Evolutionary conservation across 1,139 yeast species (phyloP).

Genomic region (Yamadazyma kanchanaburiensis): DNA sequence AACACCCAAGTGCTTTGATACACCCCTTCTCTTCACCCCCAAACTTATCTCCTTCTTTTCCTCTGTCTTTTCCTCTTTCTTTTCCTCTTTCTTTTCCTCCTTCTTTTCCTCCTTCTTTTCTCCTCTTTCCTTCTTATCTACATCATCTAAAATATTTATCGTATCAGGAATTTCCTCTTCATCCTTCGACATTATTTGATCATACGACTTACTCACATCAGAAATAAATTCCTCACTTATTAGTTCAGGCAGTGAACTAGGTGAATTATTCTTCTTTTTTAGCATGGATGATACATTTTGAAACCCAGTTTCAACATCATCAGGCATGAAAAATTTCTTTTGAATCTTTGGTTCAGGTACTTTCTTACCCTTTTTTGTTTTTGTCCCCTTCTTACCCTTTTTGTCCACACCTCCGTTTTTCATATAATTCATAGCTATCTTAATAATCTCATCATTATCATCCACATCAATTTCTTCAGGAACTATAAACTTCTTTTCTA

Average conservation of each 20-base stretch:
- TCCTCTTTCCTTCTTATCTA: too few relatives aligned
- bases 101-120: too few relatives aligned
- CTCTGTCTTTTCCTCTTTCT: too few relatives aligned
- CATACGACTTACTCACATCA: conserved; percentile 1
- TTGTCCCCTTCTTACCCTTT: conserved; percentile 8
- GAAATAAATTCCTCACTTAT: conserved; percentile 5
- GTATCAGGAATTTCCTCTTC: too few relatives aligned
- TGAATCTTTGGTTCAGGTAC: conserved; percentile 20
- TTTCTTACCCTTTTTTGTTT: conserved; percentile 13
- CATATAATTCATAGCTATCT: conserved; percentile 55
- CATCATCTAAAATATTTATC: too few relatives aligned
- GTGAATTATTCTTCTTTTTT: conserved; percentile 20
- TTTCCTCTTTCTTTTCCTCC: too few relatives aligned
- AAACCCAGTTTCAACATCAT: conserved; percentile 70
- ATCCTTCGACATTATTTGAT: neutral
- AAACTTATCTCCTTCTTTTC: too few relatives aligned
- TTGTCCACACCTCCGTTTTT: too few relatives aligned
- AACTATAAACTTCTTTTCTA: conserved; percentile 55
- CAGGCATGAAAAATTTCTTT: conserved; percentile 71
- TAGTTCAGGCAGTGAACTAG: conserved; percentile 8
- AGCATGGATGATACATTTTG: conserved; percentile 53
- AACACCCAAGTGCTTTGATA: too few relatives aligned
- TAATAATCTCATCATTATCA: conserved; percentile 69
- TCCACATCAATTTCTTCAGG: conserved; percentile 62
- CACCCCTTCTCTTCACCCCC: too few relatives aligned